phyloP scores from a whole-genome alignment of 345 rosid genomes.

The Trapa incisa region DNA sequence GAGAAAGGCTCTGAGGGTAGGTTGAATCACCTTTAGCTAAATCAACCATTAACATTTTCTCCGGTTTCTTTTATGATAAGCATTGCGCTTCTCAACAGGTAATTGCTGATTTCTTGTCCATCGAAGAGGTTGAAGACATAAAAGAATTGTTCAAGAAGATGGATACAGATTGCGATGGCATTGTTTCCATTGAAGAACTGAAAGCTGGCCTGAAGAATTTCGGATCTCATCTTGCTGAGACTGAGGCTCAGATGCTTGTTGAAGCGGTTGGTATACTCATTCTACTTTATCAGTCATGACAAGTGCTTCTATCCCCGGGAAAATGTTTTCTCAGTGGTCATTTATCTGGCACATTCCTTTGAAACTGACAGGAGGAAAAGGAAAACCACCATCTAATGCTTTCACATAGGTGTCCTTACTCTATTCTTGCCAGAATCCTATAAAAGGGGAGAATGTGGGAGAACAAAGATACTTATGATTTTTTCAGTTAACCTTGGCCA shows the following conservation, averaged over 20 bases:
- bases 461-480: no score
- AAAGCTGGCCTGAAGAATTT: constrained; percentile 74
- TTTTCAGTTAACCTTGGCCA: no score
- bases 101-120: constrained; percentile 90
- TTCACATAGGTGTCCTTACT: no score
- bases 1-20: constrained; percentile 95
- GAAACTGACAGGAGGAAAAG: background rate
- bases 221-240: constrained; percentile 77
- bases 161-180: constrained; percentile 83
- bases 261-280: constrained; percentile 69
- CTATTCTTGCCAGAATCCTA: no score
- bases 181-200: constrained; percentile 76
- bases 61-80: background rate
- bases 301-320: background rate
- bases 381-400: no score
- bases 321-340: background rate
- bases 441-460: no score
- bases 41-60: background rate
- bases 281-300: background rate
- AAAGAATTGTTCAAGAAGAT: constrained; percentile 90
- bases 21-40: constrained; percentile 17
- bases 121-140: constrained; percentile 83
- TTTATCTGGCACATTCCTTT: background rate
- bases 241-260: constrained; percentile 89
- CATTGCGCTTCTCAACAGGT: constrained; percentile 34